These are phyloP conservation scores for Hansenula lynferdii DNA, from an alignment of 1,139 yeast species.

Conservation along the genomic window DNA sequence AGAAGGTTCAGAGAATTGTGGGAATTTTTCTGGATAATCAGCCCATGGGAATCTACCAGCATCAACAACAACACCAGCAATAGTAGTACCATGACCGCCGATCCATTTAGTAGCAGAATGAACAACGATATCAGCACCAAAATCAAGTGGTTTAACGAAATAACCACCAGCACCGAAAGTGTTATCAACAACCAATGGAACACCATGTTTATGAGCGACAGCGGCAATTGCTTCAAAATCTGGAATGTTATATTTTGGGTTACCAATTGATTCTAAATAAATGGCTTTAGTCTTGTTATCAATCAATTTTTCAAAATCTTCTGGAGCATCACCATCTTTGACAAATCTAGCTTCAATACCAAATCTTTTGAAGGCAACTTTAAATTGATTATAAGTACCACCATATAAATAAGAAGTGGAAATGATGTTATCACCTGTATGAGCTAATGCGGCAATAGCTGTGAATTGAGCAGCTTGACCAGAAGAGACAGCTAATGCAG, in stretches of 20 bases:
- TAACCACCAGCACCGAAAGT: conserved; percentile 98
- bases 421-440: conserved; percentile 83
- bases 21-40: conserved; percentile 79
- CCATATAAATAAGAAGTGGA: conserved; percentile 91
- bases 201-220: conserved; percentile 82
- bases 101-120: conserved; percentile 99
- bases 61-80: conserved; percentile 89
- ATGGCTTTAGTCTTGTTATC: conserved; percentile 88
- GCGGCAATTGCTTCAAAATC: conserved; percentile 76
- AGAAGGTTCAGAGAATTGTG: conserved; percentile 85
- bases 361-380: conserved; percentile 82
- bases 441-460: conserved; percentile 82
- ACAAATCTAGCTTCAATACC: conserved; percentile 87
- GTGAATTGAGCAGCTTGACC: conserved; percentile 95
- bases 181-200: conserved; percentile 93
- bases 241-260: conserved; percentile 90
- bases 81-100: conserved; percentile 95
- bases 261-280: conserved; percentile 88
- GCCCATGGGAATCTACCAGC: conserved; percentile 92
- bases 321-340: conserved; percentile 60
- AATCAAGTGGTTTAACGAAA: conserved; percentile 77
- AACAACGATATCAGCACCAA: conserved; percentile 79
- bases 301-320: conserved; percentile 64
- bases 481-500: conserved; percentile 85
- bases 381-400: conserved; percentile 94